Evolutionary conservation across 2,329 filamentous ascomycete species (phyloP).

Genomic region (Tolypocladium tropicale): DNA sequence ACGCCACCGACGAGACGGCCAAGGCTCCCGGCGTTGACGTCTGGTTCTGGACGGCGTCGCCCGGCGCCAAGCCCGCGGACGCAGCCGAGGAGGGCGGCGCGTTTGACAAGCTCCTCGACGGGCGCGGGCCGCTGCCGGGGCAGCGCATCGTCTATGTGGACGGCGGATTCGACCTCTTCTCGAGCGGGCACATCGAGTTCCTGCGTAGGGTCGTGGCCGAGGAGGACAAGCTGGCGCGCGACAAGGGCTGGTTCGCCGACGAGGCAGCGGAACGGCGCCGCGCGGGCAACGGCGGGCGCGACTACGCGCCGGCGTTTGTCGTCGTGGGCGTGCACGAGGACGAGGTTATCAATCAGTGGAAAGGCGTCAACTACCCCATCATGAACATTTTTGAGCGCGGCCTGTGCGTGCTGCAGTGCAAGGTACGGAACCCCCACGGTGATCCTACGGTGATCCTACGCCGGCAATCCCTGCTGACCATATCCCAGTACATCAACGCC

Average conservation of each 20-base stretch:
- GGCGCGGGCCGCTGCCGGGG: conserved; percentile 64
- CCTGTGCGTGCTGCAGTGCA: conserved; percentile 90
- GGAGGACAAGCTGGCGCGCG: conserved; percentile 59
- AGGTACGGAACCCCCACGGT: conserved; percentile 38
- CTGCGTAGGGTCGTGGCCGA: conserved; percentile 63
- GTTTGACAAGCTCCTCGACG: conserved; percentile 56
- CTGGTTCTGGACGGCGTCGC: conserved; percentile 66
- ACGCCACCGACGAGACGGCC: conserved; percentile 79
- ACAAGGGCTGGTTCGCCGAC: conserved; percentile 65
- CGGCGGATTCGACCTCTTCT: conserved; percentile 93
- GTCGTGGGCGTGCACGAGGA: conserved; percentile 92
- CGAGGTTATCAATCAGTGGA: conserved; percentile 90
- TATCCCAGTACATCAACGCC: conserved; percentile 65
- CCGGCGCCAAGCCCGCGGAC: conserved; percentile 30
- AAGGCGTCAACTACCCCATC: conserved; percentile 96
- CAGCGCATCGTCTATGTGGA: conserved; percentile 92
- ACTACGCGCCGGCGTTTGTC: conserved; percentile 79
- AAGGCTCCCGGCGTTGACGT: conserved; percentile 70
- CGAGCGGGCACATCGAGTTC: conserved; percentile 94
- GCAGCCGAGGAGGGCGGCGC: conserved; percentile 48
- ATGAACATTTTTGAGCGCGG: conserved; percentile 99
- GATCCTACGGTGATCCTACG: too few species aligned
- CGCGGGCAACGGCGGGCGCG: conserved; percentile 45
- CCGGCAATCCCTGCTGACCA: neutral
- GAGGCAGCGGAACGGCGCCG: conserved; percentile 53